phyloP scores from a whole-genome alignment of 495 filamentous ascomycete species.

The Tuber umbilicatum region DNA sequence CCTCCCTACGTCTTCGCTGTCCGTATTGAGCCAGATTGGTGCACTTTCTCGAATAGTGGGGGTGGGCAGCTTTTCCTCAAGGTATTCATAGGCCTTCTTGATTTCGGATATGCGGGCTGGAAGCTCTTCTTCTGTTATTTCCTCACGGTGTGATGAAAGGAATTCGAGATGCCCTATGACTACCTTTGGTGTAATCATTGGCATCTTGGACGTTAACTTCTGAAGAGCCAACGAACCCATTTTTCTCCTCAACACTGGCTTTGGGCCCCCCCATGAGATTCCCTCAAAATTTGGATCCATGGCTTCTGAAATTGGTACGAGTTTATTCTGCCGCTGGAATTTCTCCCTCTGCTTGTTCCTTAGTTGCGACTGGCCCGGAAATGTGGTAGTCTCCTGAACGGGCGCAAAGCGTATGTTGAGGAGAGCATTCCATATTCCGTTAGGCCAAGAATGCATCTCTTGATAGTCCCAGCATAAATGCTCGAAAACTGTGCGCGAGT shows the following conservation, averaged over 20 bases:
- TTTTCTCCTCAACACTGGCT: slow-evolving; percentile 13
- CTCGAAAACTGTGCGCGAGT: slow-evolving; percentile 21
- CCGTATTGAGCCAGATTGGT: slow-evolving; percentile 34
- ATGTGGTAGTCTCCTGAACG: neutral
- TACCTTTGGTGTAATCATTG: slow-evolving; percentile 10
- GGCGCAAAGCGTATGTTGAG: slow-evolving; percentile 18
- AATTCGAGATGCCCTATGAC: slow-evolving; percentile 31
- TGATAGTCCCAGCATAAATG: slow-evolving; percentile 24
- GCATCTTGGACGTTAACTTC: neutral
- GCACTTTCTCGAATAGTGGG: no score
- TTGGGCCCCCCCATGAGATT: slow-evolving; percentile 36
- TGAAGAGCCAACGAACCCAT: slow-evolving; percentile 16
- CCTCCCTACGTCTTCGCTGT: slow-evolving; percentile 4
- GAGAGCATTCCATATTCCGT: slow-evolving; percentile 9
- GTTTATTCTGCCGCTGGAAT: neutral
- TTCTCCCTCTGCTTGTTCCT: neutral
- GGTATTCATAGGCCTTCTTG: slow-evolving; percentile 23
- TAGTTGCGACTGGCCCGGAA: neutral
- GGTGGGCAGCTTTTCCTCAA: slow-evolving; percentile 15
- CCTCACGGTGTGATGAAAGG: slow-evolving; percentile 19
- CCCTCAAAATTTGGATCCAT: slow-evolving; percentile 11
- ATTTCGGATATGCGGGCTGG: slow-evolving; percentile 16
- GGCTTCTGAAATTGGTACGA: slow-evolving; percentile 16
- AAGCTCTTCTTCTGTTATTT: slow-evolving; percentile 22
- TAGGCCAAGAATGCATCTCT: slow-evolving; percentile 18